phyloP scores from a whole-genome alignment of 768 basidiomycete species.

The Coprinellus micaceus region DNA sequence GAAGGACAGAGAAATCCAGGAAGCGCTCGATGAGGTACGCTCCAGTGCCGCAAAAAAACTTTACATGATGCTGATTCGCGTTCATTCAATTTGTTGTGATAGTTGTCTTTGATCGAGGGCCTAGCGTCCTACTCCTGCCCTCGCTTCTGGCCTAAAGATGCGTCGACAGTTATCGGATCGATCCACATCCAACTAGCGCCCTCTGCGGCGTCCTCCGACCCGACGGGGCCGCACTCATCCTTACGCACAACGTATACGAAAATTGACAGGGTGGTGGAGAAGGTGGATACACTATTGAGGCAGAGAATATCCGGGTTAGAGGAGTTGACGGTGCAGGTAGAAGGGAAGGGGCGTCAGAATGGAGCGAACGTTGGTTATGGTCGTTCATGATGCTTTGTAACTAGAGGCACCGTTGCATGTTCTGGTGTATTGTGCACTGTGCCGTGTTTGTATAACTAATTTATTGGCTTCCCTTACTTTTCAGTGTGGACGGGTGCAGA shows the following conservation, averaged over 20 bases:
- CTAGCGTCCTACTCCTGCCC: conserved; percentile 76
- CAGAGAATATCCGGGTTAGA: conserved; percentile 75
- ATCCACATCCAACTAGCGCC: conserved; percentile 86
- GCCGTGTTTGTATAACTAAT: no score
- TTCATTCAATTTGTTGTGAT: not conserved
- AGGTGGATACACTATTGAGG: conserved; percentile 71
- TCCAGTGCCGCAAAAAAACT: not conserved
- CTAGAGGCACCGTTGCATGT: no score
- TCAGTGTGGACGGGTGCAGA: no score
- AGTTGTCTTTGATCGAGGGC: conserved; percentile 77
- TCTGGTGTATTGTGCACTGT: no score
- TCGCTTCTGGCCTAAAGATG: conserved; percentile 96
- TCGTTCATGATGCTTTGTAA: no score
- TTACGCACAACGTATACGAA: conserved; percentile 50
- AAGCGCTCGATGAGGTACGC: conserved; percentile 62
- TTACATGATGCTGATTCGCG: not conserved
- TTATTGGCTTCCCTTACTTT: no score
- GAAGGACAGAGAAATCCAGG: conserved; percentile 48
- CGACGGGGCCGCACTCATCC: conserved; percentile 48
- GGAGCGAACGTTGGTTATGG: no score
- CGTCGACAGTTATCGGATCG: conserved; percentile 79
- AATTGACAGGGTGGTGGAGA: conserved; percentile 68
- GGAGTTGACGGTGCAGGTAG: conserved; percentile 89
- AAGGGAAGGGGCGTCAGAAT: conserved; percentile 26
- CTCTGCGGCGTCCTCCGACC: conserved; percentile 54